phyloP scores from a whole-genome alignment of 352 stramenopile species.

The Pythium angustatum region DNA sequence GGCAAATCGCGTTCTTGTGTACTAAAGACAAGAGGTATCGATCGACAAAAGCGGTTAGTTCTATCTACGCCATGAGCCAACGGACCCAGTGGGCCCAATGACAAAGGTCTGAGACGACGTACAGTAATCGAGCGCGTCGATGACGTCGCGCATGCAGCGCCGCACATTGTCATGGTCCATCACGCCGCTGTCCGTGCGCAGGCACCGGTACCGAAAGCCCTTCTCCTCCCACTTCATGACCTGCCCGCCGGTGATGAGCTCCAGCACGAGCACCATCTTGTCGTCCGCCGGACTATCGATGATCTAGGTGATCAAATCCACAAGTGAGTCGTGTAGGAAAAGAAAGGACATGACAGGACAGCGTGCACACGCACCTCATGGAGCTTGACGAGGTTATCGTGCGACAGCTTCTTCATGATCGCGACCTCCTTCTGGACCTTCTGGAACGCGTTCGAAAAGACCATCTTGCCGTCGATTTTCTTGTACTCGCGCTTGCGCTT shows the following conservation, averaged over 20 bases:
- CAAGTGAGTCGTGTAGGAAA: no score
- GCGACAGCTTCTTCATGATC: constrained; percentile 84
- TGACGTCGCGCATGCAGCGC: constrained; percentile 71
- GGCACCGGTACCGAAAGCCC: constrained; percentile 52
- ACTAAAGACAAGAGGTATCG: constrained; percentile 42
- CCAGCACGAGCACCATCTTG: constrained; percentile 81
- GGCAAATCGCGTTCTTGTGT: constrained; percentile 79
- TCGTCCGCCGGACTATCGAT: constrained; percentile 79
- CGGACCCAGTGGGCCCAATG: no score
- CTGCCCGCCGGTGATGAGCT: constrained; percentile 79
- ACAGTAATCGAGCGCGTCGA: constrained; percentile 78
- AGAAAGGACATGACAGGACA: no score
- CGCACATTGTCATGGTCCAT: constrained; percentile 45
- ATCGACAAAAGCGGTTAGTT: not conserved
- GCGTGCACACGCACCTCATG: no score
- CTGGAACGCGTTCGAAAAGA: constrained; percentile 76
- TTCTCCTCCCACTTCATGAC: constrained; percentile 88
- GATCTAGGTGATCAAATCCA: no score
- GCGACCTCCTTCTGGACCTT: constrained; percentile 82
- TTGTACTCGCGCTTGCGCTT: constrained; percentile 87
- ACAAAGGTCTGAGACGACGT: constrained; percentile 21
- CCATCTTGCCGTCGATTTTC: constrained; percentile 69
- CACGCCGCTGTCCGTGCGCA: constrained; percentile 30
- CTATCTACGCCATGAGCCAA: no score
- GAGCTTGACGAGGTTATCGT: constrained; percentile 68